Percentiles rank a stretch among this genome's conserved stretches.
These are phyloP conservation scores for Aspergillus cristatus DNA, from an alignment of 495 filamentous ascomycete species.

Conservation along the genomic window DNA sequence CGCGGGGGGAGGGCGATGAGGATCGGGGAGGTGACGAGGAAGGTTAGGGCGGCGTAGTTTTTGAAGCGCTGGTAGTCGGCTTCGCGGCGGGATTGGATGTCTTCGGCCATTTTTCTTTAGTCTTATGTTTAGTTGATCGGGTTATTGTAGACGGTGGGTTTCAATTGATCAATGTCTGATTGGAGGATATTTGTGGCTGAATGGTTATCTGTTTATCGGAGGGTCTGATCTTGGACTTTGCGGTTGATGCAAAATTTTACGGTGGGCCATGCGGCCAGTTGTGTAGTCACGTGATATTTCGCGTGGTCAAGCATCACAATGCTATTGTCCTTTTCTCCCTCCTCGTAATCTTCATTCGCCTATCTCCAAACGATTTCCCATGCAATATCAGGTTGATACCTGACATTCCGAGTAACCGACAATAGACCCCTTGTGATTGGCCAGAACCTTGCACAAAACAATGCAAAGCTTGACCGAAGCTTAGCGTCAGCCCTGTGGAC, in stretches of 20 bases:
- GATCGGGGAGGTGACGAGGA: slow-evolving; percentile 60
- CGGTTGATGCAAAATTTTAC: slow-evolving; percentile 1
- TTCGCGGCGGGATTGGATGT: slow-evolving; percentile 14
- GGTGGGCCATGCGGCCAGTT: neutral
- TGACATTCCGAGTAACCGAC: no score
- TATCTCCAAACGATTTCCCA: no score
- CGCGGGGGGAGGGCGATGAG: slow-evolving; percentile 70
- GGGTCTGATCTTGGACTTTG: no score
- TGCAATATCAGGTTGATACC: no score
- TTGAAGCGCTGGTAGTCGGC: slow-evolving; percentile 43
- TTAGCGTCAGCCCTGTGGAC: slow-evolving; percentile 4
- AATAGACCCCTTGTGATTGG: neutral
- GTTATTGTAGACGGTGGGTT: neutral
- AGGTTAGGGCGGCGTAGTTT: slow-evolving; percentile 50
- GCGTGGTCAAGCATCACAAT: no score
- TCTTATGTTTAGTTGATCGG: neutral
- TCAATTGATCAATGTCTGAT: neutral
- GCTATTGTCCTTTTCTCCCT: no score
- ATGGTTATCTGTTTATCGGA: no score
- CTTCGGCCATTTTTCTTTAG: slow-evolving; percentile 8
- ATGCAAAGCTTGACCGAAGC: slow-evolving; percentile 13
- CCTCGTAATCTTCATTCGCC: no score
- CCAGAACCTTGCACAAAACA: slow-evolving; percentile 4
- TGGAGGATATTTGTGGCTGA: no score
- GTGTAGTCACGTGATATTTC: neutral